Conservation (phyloP, 768 basidiomycete genomes). For the Brasilioporus rufonigricans region DNA sequence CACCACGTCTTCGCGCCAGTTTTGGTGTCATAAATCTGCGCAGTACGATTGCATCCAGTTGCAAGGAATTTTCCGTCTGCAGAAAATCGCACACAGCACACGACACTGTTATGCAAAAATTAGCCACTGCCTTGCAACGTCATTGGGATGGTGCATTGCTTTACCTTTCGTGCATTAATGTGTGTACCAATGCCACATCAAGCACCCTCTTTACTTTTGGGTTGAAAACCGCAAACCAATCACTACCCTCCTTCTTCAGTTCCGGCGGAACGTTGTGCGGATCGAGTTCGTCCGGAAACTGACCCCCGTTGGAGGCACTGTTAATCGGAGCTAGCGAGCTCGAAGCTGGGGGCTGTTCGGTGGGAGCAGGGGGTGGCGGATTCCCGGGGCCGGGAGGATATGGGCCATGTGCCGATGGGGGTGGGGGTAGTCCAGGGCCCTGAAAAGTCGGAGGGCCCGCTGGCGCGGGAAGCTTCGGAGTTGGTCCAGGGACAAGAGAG, state of each 20-base stretch:
- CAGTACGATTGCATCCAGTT: slow-evolving; percentile 94
- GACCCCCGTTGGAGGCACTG: slow-evolving; percentile 27
- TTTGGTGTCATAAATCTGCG: slow-evolving; percentile 93
- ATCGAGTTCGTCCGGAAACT: slow-evolving; percentile 36
- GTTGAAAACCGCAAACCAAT: slow-evolving; percentile 91
- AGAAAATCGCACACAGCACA: slow-evolving; percentile 92
- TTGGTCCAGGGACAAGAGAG: slow-evolving; percentile 38
- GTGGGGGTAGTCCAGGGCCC: slow-evolving; percentile 37
- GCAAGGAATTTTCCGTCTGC: slow-evolving; percentile 91
- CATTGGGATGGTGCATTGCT: slow-evolving; percentile 13
- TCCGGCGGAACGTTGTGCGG: slow-evolving; percentile 34
- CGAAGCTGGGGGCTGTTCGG: slow-evolving; percentile 24
- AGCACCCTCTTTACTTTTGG: slow-evolving; percentile 73
- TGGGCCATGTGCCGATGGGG: slow-evolving; percentile 30
- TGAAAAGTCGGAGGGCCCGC: slow-evolving; percentile 32
- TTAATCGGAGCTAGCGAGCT: slow-evolving; percentile 26
- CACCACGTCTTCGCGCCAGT: slow-evolving; percentile 84
- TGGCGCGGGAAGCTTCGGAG: slow-evolving; percentile 35
- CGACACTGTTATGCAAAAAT: slow-evolving; percentile 47
- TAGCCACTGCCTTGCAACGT: not conserved
- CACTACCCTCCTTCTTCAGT: slow-evolving; percentile 61
- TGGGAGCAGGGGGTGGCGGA: slow-evolving; percentile 30
- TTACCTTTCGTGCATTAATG: slow-evolving; percentile 88
- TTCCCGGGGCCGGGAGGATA: slow-evolving; percentile 34
- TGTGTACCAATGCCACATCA: slow-evolving; percentile 80